Evolutionary conservation across 768 basidiomycete species (phyloP), one percentile per base, ranked within the genome.

Genomic region (Pisolithus tinctorius): DNA sequence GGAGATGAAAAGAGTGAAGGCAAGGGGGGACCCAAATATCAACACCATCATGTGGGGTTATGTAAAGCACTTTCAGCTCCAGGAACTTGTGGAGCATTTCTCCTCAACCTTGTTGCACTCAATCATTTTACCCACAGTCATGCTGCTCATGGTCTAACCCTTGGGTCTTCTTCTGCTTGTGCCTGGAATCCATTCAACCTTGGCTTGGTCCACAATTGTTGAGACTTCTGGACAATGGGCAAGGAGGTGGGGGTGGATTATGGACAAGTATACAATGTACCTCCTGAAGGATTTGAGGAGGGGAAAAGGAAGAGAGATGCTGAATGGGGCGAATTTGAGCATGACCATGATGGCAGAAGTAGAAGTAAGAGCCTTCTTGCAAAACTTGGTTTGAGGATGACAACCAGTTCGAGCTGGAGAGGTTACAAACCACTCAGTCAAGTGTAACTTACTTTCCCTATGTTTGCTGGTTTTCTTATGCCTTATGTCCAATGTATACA

Each of bases 181-280:
- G 85, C 88, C 36, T 76, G 80, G 47, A 98, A 98, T 69, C 96
- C 95, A 37, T 99, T 98, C 67, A 91, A 96, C 69, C 60, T 88
- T 20, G 93, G 94, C 3, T 44, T 86, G 14, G 69, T 79, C 20
- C 73, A 75, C 51, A 94, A 94, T 63, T 93, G 92, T 66, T 82
- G 79, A 60, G 95, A 99, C 72, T 98, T 99, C 68, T 99, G 95
- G 95, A 82, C 82, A 45, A 79, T 2, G 88, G n/a, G n/a, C n/a
- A n/a, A n/a, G n/a, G n/a, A n/a, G n/a, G n/a, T n/a, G n/a, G n/a
- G n/a, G n/a, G n/a, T 98, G 42, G 86, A 94, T 65, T 98, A 96
- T 69, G 88, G 90, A 48, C 74, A 76, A 58, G 65, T 96, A 65
- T 95, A 94, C 70, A 90, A 93, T 68, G 82, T 98, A 25, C 93